Evolutionary conservation across 2,329 filamentous ascomycete genomes (phyloP), one percentile per base, ranked within the genome.

Genomic region (Aspergillus versicolor): DNA sequence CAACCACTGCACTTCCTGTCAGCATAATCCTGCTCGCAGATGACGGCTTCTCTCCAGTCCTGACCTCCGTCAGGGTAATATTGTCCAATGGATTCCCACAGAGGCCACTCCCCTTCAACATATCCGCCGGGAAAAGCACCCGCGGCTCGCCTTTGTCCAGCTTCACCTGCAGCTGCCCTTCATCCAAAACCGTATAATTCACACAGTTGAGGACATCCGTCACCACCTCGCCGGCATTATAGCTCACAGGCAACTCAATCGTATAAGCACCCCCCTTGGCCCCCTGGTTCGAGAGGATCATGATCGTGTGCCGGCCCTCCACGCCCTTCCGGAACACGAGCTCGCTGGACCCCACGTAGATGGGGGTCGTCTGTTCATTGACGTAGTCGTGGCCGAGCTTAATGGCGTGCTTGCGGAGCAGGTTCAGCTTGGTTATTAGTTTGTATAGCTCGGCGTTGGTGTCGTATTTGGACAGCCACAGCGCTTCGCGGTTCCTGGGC

Each of bases 401-500:
- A 38, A 74, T 63, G 30, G 75, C 77, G 38, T 75, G 73, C 51
- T 74, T 75, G 11, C 80, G 76, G 19, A 80, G 67, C n/a, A 65
- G 56, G 57, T 81, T 81, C 34, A 81, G 61, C 7, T 65, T 73
- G 3, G 70, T 59, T 37, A 67, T 73, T 41, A 70, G 63, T 15
- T 67, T 63, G 68, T 76, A 81, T 2, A 82, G 69, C 3, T 68
- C 66, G 0, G 73, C 61, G 4, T 64, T 51, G 11, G 72, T 77
- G 54, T 77, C 65, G 71, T 81, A 86, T 13, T 68, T 69, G 38
- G 79, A 80, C 22, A 77, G 71, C 84, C 84, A 86, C 41, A 84
- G 71, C n/a, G 83, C 80, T 65, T 85, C 82, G 40, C 84, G 81
- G 51, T 76, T 78, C 0, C 77, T 73, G 8, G 82, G 82, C 43